Evolutionary conservation across 805 yeast genomes (phyloP).

Genomic region (Kazachstania kunashirensis): DNA sequence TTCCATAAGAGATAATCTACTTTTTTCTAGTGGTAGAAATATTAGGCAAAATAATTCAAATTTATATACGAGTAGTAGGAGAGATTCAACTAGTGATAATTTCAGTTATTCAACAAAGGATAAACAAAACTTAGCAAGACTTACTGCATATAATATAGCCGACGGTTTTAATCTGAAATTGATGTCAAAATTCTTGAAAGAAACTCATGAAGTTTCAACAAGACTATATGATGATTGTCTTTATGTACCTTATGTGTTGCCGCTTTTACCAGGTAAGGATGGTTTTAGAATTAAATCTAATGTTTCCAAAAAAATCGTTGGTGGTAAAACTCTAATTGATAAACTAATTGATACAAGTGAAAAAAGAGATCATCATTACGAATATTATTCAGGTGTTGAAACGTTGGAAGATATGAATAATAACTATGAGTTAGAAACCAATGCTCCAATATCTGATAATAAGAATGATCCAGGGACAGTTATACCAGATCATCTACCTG

Average conservation of each 20-base stretch:
- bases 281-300: conserved; percentile 71
- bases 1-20: conserved; percentile 2
- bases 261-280: conserved; percentile 73
- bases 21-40: neutral
- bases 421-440: conserved; percentile 31
- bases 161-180: conserved; percentile 64
- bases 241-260: conserved; percentile 81
- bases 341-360: conserved; percentile 70
- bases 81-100: conserved; percentile 2
- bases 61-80: neutral
- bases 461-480: conserved; percentile 12
- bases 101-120: neutral
- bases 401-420: conserved; percentile 47
- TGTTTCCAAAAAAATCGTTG: conserved; percentile 31
- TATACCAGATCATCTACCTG: conserved; percentile 23
- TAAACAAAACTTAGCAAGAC: conserved; percentile 56
- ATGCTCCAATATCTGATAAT: conserved; percentile 10
- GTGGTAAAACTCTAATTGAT: conserved; percentile 50
- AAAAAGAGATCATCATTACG: conserved; percentile 84
- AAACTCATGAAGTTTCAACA: conserved; percentile 75
- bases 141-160: conserved; percentile 85
- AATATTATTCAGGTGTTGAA: conserved; percentile 71
- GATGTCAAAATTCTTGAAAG: conserved; percentile 53
- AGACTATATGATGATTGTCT: conserved; percentile 87
- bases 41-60: neutral